These are phyloP conservation scores for Geranium incanum DNA, from an alignment of 441 rosid genomes.

Conservation along the genomic window DNA sequence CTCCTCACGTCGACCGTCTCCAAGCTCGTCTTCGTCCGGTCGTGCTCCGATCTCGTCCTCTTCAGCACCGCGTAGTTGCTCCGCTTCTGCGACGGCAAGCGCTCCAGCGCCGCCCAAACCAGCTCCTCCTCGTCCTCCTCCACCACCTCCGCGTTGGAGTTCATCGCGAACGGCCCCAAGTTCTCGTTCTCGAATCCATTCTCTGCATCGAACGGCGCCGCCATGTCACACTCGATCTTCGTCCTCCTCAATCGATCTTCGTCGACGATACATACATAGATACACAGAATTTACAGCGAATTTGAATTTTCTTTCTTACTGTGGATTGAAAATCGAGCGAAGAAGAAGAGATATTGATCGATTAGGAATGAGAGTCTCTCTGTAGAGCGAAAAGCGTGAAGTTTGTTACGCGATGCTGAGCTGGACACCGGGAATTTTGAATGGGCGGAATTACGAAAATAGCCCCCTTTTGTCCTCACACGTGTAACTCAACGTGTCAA, in stretches of 20 bases:
- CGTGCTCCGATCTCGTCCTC: slow-evolving; percentile 30
- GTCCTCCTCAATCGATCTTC: background rate
- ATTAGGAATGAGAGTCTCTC: background rate
- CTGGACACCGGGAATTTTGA: slow-evolving; percentile 5
- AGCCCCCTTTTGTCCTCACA: background rate
- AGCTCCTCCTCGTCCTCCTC: slow-evolving; percentile 72
- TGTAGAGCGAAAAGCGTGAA: background rate
- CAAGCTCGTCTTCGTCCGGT: slow-evolving; percentile 14
- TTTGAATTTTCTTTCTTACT: background rate
- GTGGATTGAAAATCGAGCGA: background rate
- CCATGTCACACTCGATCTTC: slow-evolving; percentile 30
- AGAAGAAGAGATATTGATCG: background rate
- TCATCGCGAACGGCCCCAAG: slow-evolving; percentile 38
- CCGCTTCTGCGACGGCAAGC: slow-evolving; percentile 60
- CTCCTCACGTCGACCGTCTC: slow-evolving; percentile 67
- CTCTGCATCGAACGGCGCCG: slow-evolving; percentile 26
- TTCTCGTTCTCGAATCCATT: background rate
- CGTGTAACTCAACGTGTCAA: background rate
- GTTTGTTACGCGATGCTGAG: background rate
- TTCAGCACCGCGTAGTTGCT: slow-evolving; percentile 39
- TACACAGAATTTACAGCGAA: background rate
- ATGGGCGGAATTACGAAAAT: background rate
- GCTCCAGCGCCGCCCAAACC: slow-evolving; percentile 64
- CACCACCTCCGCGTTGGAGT: slow-evolving; percentile 59
- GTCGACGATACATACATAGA: background rate